Evolutionary conservation across 1,284 basidiomycete genomes (phyloP).

Genomic region (Moesziomyces sp.): DNA sequence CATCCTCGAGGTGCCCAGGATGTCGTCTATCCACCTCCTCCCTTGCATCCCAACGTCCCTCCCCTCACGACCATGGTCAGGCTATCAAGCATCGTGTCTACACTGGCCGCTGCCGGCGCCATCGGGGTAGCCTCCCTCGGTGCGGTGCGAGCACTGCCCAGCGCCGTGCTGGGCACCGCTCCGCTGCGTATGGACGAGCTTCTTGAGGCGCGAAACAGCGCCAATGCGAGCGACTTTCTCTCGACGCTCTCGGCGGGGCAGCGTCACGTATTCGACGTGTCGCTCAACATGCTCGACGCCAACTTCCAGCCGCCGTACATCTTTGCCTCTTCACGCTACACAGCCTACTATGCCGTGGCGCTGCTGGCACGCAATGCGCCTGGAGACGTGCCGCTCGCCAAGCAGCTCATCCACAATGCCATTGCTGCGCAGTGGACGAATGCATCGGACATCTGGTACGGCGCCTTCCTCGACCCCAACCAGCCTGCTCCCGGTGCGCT

Average conservation of each 20-base stretch:
- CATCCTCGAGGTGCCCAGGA: neutral
- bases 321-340: slow-evolving; percentile 36
- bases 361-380: slow-evolving; percentile 31
- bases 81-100: slow-evolving; percentile 5
- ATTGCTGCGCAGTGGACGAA: slow-evolving; percentile 27
- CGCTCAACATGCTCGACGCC: slow-evolving; percentile 21
- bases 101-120: slow-evolving; percentile 10
- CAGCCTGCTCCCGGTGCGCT: slow-evolving; percentile 31
- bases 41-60: neutral
- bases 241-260: slow-evolving; percentile 23
- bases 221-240: slow-evolving; percentile 24
- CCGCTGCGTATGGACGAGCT: slow-evolving; percentile 16
- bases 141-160: slow-evolving; percentile 9
- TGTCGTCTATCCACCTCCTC: neutral
- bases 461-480: slow-evolving; percentile 32
- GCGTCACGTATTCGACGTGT: slow-evolving; percentile 21
- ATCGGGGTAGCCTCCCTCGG: slow-evolving; percentile 7
- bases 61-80: slow-evolving; percentile 11
- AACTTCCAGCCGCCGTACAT: slow-evolving; percentile 35
- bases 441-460: slow-evolving; percentile 34
- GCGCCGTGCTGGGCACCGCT: neutral
- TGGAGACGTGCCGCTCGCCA: slow-evolving; percentile 27
- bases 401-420: slow-evolving; percentile 28
- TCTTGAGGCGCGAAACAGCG: slow-evolving; percentile 3
- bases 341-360: slow-evolving; percentile 36